These are phyloP conservation scores for Colletotrichum godetiae DNA, from an alignment of 2,329 filamentous ascomycete genomes.

Conservation along the genomic window DNA sequence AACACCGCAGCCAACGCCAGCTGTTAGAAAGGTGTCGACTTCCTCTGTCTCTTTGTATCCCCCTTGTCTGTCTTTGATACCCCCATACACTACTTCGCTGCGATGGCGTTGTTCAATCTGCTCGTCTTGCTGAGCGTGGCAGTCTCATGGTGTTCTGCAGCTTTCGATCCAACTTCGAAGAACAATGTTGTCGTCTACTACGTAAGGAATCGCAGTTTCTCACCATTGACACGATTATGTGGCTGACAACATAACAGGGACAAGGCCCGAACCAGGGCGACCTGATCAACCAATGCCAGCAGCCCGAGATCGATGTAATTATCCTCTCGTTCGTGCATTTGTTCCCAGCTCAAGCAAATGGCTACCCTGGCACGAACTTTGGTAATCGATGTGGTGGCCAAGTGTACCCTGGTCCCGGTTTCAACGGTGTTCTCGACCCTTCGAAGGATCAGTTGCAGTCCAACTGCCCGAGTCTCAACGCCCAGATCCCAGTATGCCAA, in stretches of 20 bases:
- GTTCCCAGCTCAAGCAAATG: slow-evolving; percentile 55
- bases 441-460: slow-evolving; percentile 45
- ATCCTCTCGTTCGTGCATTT: slow-evolving; percentile 54
- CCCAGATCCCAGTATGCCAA: slow-evolving; percentile 53
- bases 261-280: slow-evolving; percentile 50
- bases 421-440: slow-evolving; percentile 44
- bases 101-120: background rate
- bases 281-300: slow-evolving; percentile 52
- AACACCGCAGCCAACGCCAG: background rate
- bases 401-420: slow-evolving; percentile 46
- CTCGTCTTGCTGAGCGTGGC: slow-evolving; percentile 11
- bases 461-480: slow-evolving; percentile 48
- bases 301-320: slow-evolving; percentile 54
- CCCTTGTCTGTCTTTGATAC: background rate
- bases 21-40: background rate
- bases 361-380: slow-evolving; percentile 53
- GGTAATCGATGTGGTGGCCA: slow-evolving; percentile 52
- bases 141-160: background rate
- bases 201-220: slow-evolving; percentile 41
- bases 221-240: background rate
- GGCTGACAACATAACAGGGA: slow-evolving; percentile 44
- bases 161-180: slow-evolving; percentile 46
- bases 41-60: background rate
- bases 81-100: background rate
- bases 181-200: slow-evolving; percentile 56